Evolutionary conservation across 805 yeast species (phyloP).

Genomic region (Ogataea paraovalis): DNA sequence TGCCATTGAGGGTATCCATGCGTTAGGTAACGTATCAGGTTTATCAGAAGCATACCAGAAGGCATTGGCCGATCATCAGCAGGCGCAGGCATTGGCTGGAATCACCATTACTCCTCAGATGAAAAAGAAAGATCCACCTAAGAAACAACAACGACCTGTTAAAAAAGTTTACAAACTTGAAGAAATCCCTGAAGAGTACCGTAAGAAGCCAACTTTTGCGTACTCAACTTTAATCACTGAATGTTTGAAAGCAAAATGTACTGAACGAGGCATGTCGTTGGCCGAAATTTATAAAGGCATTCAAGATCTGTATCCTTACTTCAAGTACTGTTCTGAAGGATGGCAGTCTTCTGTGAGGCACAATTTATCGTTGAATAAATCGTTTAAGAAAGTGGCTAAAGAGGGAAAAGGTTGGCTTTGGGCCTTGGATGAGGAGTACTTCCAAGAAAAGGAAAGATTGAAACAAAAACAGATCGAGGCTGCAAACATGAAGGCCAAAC

Average conservation of each 20-base stretch:
- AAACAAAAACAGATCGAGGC: constrained; percentile 64
- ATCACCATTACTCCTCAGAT: constrained; percentile 2
- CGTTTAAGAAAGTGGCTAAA: constrained; percentile 74
- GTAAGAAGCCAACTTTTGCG: constrained; percentile 79
- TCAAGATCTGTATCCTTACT: constrained; percentile 85
- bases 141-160: constrained; percentile 48
- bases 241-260: constrained; percentile 65
- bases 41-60: constrained; percentile 6
- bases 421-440: constrained; percentile 84
- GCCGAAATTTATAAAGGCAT: constrained; percentile 86
- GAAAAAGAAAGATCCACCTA: constrained; percentile 27
- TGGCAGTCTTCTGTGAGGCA: constrained; percentile 97
- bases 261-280: constrained; percentile 70
- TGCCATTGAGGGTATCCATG: neutral
- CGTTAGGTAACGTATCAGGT: constrained; percentile 1
- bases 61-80: constrained; percentile 6
- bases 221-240: constrained; percentile 78
- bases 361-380: constrained; percentile 79
- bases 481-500: constrained; percentile 34
- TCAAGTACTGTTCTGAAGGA: constrained; percentile 90
- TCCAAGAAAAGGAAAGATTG: constrained; percentile 70
- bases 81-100: constrained; percentile 6
- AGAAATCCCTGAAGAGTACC: constrained; percentile 84
- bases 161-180: constrained; percentile 70
- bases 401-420: constrained; percentile 95